Percentiles rank a stretch among this genome's conserved stretches.
Conservation (phyloP, 805 yeast species). For the Alloascoidea africana region DNA sequence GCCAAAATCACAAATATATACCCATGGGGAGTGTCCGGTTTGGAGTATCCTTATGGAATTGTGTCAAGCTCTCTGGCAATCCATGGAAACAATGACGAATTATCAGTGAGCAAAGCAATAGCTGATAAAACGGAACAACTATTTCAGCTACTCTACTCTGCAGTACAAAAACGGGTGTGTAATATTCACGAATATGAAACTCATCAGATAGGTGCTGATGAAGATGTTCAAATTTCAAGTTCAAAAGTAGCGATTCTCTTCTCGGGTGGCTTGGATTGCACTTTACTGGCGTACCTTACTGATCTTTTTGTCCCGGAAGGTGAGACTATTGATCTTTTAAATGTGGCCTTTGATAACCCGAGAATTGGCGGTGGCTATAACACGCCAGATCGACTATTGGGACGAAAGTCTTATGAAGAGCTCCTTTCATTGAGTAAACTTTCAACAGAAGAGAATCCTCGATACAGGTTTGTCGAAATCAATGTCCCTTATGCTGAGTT, state of each 20-base stretch:
- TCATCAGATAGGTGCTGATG: neutral
- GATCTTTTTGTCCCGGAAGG: slow-evolving; percentile 12
- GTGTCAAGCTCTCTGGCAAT: too few species aligned
- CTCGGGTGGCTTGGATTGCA: slow-evolving; percentile 94
- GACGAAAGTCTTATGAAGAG: slow-evolving; percentile 42
- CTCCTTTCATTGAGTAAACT: slow-evolving; percentile 21
- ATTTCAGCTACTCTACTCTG: neutral
- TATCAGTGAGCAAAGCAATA: slow-evolving; percentile 5
- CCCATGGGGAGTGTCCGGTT: slow-evolving; percentile 8
- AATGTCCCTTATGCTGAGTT: slow-evolving; percentile 64
- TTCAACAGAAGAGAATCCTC: neutral
- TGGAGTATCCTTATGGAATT: slow-evolving; percentile 2
- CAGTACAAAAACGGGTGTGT: neutral
- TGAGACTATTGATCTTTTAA: slow-evolving; percentile 53
- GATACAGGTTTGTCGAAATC: slow-evolving; percentile 41
- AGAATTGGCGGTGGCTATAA: slow-evolving; percentile 40
- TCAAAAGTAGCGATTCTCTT: slow-evolving; percentile 48
- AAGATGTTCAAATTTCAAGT: neutral
- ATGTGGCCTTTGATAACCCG: slow-evolving; percentile 87
- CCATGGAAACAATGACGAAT: slow-evolving; percentile 6
- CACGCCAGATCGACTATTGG: slow-evolving; percentile 81
- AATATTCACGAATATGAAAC: neutral
- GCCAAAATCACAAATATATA: slow-evolving; percentile 8
- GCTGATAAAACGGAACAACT: slow-evolving; percentile 3
- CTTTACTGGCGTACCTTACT: slow-evolving; percentile 43